A percentile compares a stretch with the other conserved stretches of the same genome.
These are phyloP conservation scores for Candida palmyrensis DNA, from an alignment of 805 yeast species.

Conservation along the genomic window DNA sequence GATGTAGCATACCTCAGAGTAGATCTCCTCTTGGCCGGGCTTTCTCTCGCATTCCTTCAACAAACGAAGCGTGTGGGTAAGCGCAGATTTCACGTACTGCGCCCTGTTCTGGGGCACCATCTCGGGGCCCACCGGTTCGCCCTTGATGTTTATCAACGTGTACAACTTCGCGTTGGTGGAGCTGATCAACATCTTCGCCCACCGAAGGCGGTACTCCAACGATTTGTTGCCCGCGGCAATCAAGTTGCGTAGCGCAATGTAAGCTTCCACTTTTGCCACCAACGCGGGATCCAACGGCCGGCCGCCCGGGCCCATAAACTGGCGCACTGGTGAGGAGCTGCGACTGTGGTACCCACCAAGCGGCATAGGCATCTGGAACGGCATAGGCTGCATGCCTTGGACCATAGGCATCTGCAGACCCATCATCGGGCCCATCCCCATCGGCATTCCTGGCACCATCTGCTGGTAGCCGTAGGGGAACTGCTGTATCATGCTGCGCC, in stretches of 20 bases:
- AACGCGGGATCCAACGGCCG: constrained; percentile 4
- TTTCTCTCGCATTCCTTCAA: constrained; percentile 26
- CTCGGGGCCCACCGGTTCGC: constrained; percentile 28
- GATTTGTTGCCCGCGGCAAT: constrained; percentile 40
- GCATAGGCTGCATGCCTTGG: constrained; percentile 1
- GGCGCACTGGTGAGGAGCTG: constrained; percentile 7
- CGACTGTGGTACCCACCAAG: constrained; percentile 6
- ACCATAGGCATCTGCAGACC: not conserved
- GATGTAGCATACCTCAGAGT: constrained; percentile 28
- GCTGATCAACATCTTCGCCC: constrained; percentile 38
- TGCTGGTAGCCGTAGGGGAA: not conserved
- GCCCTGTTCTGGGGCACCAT: constrained; percentile 26
- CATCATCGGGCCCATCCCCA: not conserved
- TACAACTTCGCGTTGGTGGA: constrained; percentile 36
- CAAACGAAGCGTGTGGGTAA: constrained; percentile 32
- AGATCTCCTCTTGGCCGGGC: constrained; percentile 12
- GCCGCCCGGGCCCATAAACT: constrained; percentile 17
- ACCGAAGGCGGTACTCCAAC: constrained; percentile 33
- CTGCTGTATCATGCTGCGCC: not conserved
- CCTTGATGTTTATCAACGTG: constrained; percentile 38
- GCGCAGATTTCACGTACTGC: constrained; percentile 32
- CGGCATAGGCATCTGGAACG: no score
- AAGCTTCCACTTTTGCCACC: constrained; percentile 28
- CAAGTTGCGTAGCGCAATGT: constrained; percentile 25
- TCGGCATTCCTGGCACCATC: not conserved